Evolutionary conservation across 352 stramenopile species (phyloP).

Genomic region (Phytophthora lateralis): DNA sequence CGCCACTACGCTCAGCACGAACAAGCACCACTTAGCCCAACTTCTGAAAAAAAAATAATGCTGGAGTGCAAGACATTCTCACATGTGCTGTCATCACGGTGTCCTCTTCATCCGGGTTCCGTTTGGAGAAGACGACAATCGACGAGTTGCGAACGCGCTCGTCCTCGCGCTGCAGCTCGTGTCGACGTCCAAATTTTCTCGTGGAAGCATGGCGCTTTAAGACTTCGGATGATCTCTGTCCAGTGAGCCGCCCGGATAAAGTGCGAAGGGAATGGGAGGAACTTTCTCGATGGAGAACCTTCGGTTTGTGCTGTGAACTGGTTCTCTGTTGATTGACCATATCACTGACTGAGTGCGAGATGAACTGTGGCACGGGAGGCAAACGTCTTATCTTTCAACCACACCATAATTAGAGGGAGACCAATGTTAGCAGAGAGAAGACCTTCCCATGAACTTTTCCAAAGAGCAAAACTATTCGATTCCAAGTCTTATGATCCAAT

Average conservation of each 20-base stretch:
- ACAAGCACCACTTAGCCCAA: not conserved
- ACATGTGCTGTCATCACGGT: conserved; percentile 50
- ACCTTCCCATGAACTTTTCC: not conserved
- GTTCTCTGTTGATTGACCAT: conserved; percentile 17
- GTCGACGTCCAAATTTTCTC: conserved; percentile 43
- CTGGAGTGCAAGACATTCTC: not conserved
- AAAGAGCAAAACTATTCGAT: not conserved
- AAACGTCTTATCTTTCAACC: not conserved
- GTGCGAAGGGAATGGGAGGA: not conserved
- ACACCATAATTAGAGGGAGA: conserved; percentile 7
- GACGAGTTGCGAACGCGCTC: conserved; percentile 30
- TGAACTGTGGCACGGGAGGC: not conserved
- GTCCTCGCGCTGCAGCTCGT: conserved; percentile 43
- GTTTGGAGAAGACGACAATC: conserved; percentile 47
- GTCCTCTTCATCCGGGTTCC: conserved; percentile 65
- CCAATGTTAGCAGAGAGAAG: too few relatives aligned
- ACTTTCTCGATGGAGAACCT: not conserved
- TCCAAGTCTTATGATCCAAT: too few relatives aligned
- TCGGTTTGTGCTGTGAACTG: not conserved
- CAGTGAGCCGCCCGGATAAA: conserved; percentile 1
- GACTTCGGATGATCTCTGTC: conserved; percentile 14
- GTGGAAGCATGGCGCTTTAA: conserved; percentile 41
- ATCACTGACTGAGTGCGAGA: not conserved
- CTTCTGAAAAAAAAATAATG: not conserved
- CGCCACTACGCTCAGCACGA: conserved; percentile 36